Percentiles rank a stretch among this genome's conserved stretches.
These are phyloP conservation scores for Hypomyces rosellus DNA, from an alignment of 2,329 filamentous ascomycete species.

Conservation along the genomic window DNA sequence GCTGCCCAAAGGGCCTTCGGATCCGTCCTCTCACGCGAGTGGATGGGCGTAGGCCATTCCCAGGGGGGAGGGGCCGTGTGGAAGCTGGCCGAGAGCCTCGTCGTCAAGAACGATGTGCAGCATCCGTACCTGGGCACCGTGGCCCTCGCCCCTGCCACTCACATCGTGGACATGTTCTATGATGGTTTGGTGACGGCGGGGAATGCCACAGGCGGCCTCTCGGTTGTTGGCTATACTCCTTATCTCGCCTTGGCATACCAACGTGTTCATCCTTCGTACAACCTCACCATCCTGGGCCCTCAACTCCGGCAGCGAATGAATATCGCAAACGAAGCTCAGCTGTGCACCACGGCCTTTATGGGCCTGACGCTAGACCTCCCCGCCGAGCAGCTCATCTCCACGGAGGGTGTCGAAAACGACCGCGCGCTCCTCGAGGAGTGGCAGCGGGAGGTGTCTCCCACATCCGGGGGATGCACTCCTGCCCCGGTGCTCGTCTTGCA, in stretches of 20 bases:
- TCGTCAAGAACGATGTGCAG: conserved; percentile 4
- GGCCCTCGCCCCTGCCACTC: conserved; percentile 12
- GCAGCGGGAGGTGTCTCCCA: conserved; percentile 8
- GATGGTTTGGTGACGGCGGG: background rate
- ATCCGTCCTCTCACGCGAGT: conserved; percentile 5
- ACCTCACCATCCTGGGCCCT: conserved; percentile 1
- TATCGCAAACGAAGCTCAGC: conserved; percentile 6
- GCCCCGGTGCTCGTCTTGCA: conserved; percentile 12
- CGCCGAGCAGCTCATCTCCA: background rate
- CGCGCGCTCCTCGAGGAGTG: background rate
- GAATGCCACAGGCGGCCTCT: background rate
- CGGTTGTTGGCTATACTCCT: conserved; percentile 6
- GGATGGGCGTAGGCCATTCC: conserved; percentile 14
- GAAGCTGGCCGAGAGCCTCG: conserved; percentile 15
- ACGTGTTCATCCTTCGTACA: conserved; percentile 4
- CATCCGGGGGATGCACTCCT: conserved; percentile 1
- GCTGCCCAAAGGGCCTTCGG: conserved; percentile 10
- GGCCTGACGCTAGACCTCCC: conserved; percentile 4
- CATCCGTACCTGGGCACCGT: conserved; percentile 14
- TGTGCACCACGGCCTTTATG: conserved; percentile 1
- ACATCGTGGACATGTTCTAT: conserved; percentile 7
- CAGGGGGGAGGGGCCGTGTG: conserved; percentile 17
- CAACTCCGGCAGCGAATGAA: conserved; percentile 4
- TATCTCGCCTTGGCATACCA: conserved; percentile 5
- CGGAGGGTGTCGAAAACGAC: background rate